Evolutionary conservation across 1,284 basidiomycete genomes (phyloP).

Genomic region (Cystobasidiaceae sp.): DNA sequence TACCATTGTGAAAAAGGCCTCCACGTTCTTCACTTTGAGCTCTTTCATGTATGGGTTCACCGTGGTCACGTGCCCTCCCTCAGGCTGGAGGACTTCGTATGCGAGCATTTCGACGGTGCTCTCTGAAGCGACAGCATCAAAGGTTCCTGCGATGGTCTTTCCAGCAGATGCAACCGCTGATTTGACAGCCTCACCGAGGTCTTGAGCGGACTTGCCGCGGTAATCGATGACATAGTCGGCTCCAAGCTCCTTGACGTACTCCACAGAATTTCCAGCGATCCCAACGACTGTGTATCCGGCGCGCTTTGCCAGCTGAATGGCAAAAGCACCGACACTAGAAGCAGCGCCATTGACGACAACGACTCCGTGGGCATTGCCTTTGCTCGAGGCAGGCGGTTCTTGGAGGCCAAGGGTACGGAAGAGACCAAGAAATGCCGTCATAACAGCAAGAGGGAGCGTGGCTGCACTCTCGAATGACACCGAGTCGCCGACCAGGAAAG

Average conservation of each 20-base stretch:
- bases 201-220: constrained; percentile 37
- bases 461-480: constrained; percentile 45
- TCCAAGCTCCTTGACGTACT: constrained; percentile 38
- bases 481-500: constrained; percentile 35
- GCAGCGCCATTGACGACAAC: constrained; percentile 47
- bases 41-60: constrained; percentile 4
- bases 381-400: neutral
- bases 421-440: constrained; percentile 46
- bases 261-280: constrained; percentile 40
- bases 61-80: constrained; percentile 29
- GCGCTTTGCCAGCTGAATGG: constrained; percentile 45
- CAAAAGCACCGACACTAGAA: constrained; percentile 46
- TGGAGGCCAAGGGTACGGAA: constrained; percentile 19
- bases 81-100: constrained; percentile 34
- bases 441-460: constrained; percentile 45
- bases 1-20: neutral
- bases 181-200: constrained; percentile 35
- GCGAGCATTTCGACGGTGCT: constrained; percentile 36
- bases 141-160: constrained; percentile 36
- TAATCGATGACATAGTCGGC: constrained; percentile 44
- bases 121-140: constrained; percentile 40
- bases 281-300: constrained; percentile 44
- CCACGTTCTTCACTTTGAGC: constrained; percentile 13
- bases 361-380: constrained; percentile 23
- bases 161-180: constrained; percentile 11